Evolutionary conservation across 73 alveolate species (phyloP), one percentile per base, ranked within the genome.

Genomic region (Paramecium bursaria): DNA sequence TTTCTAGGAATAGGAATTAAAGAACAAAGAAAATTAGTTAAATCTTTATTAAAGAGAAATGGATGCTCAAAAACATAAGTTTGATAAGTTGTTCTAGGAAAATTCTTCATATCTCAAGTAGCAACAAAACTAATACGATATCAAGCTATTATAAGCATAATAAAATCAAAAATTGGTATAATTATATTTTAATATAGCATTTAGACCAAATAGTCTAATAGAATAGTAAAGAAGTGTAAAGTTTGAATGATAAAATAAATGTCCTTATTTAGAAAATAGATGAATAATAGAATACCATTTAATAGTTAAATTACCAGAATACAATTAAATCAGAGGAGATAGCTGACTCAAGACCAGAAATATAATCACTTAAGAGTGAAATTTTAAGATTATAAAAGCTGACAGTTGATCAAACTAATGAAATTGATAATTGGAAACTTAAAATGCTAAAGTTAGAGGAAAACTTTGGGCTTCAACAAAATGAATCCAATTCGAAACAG

Each of bases 361-460:
- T 67, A 35, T 11, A 67, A 67, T 25, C 50, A 25, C 23, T 67
- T 2, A 31, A 47, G 44, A 67, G 44, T 67, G 82, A 67, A 42
- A 21, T 67, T 21, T 57, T 39, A 21, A 67, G 82, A 35, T 23
- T 67, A 2, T 39, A 67, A 39, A 39, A 67, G 44, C 39, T 67
- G 2, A 67, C 82, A 10, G 82, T 67, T 31, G 82, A 67, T 21
- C 44, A 67, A 30, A 67, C 60, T 42, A 67, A 67, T 67, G 82
- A 67, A n/a, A 67, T 67, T 19, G 82, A 67, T 19, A 67, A 42
- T 67, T 67, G 82, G 82, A 67, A 67, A 67, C 22, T 67, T 3
- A 67, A 67, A 30, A 42, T 47, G 1, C 19, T 33, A 0, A 42
- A 57, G 0, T 39, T 67, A 44, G 82, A 67, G 11, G 82, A 67